Evolutionary conservation across 140 eudicot species (phyloP).

Genomic region (Cichorium intybus): DNA sequence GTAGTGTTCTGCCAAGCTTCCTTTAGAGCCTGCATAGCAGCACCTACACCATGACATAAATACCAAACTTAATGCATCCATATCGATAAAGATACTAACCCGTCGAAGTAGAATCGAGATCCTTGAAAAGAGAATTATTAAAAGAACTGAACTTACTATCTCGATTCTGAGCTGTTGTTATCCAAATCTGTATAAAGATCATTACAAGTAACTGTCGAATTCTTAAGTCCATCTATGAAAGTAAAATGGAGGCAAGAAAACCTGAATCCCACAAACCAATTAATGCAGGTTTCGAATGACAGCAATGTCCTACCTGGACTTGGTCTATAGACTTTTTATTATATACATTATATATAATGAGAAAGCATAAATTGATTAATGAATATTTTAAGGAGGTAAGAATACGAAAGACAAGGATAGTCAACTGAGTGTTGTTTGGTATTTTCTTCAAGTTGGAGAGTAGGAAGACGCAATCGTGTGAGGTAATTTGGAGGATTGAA

Average conservation of each 20-base stretch:
- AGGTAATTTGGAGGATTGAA: not conserved
- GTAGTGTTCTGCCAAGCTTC: not conserved
- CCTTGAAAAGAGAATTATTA: not conserved
- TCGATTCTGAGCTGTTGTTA: constrained; percentile 6
- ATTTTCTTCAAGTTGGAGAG: not conserved
- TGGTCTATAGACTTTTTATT: not conserved
- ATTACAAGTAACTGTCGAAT: constrained; percentile 1
- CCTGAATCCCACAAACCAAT: not conserved
- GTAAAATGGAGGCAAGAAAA: not conserved
- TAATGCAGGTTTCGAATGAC: not conserved
- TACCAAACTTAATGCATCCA: too few relatives aligned
- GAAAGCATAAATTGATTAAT: not conserved
- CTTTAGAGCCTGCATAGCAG: not conserved
- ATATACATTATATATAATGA: not conserved
- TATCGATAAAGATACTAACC: too few relatives aligned
- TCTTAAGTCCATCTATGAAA: constrained; percentile 12
- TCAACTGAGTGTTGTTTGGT: not conserved
- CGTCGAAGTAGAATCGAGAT: not conserved
- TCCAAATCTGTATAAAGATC: constrained; percentile 11
- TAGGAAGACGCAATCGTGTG: not conserved
- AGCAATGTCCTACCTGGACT: not conserved
- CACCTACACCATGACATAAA: not conserved
- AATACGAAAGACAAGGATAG: not conserved
- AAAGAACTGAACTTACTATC: not conserved
- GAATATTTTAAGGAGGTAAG: not conserved